These are phyloP conservation scores for Pseudocercospora cruenta DNA, from an alignment of 2,329 filamentous ascomycete species.

Conservation along the genomic window DNA sequence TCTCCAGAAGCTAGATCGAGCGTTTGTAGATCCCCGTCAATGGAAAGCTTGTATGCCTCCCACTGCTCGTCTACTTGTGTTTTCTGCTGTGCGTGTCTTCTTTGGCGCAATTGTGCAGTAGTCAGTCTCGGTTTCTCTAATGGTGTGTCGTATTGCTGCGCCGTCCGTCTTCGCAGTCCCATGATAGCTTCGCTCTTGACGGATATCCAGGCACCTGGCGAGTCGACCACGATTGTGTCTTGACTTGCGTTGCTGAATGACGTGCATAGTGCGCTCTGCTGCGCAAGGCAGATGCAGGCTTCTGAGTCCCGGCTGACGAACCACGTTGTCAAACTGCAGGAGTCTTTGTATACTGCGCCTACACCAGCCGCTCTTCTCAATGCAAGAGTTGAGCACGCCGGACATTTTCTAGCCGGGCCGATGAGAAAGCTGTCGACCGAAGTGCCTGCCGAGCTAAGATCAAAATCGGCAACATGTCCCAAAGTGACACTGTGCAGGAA, in stretches of 20 bases:
- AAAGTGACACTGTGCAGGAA: constrained; percentile 31
- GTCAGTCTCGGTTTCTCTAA: constrained; percentile 8
- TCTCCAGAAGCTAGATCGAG: constrained; percentile 45
- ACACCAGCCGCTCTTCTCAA: constrained; percentile 67
- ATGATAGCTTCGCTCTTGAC: constrained; percentile 31
- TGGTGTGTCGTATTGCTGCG: constrained; percentile 16
- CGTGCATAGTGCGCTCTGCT: constrained; percentile 19
- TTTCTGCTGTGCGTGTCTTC: constrained; percentile 22
- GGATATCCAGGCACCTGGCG: constrained; percentile 29
- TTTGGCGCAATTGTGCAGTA: constrained; percentile 15
- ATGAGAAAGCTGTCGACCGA: constrained; percentile 23
- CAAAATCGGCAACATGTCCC: constrained; percentile 22
- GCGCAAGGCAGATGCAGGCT: constrained; percentile 34
- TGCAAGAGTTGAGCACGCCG: constrained; percentile 57
- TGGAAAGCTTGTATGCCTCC: constrained; percentile 59
- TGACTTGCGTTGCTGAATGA: constrained; percentile 18
- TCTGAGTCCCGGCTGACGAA: constrained; percentile 33
- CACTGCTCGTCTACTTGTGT: constrained; percentile 44
- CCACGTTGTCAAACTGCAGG: constrained; percentile 30
- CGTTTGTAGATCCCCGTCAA: constrained; percentile 50
- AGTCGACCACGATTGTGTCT: constrained; percentile 16
- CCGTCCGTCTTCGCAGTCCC: constrained; percentile 30
- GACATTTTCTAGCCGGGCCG: constrained; percentile 48
- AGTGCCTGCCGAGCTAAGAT: constrained; percentile 13
- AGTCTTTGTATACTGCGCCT: constrained; percentile 46